A percentile compares a stretch with the other conserved stretches of the same genome.
phyloP scores from a whole-genome alignment of 129 eudicot genomes.

The Lactuca sativa region DNA sequence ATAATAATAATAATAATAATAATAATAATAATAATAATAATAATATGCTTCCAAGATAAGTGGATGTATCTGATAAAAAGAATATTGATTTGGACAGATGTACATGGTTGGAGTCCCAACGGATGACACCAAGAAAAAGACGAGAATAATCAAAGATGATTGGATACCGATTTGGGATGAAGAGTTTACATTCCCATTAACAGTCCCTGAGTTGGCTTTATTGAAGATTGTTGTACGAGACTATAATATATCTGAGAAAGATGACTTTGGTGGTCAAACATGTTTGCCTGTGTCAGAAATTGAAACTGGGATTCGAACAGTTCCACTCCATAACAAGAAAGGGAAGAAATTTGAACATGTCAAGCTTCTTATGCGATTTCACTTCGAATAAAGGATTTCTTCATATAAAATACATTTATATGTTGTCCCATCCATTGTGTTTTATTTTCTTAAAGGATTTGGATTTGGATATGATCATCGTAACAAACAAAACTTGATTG shows the following conservation, averaged over 20 bases:
- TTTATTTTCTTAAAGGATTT: too few relatives aligned
- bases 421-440: too few relatives aligned
- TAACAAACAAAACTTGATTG: too few relatives aligned
- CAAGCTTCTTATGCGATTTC: conserved; percentile 73
- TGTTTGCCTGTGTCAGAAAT: conserved; percentile 80
- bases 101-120: conserved; percentile 69
- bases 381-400: conserved; percentile 32
- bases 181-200: conserved; percentile 70
- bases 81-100: conserved; percentile 31
- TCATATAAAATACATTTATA: too few relatives aligned
- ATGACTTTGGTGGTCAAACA: conserved; percentile 92
- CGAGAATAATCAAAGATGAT: conserved; percentile 63
- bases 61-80: background rate
- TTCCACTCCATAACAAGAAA: conserved; percentile 68
- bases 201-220: conserved; percentile 76
- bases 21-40: too few relatives aligned
- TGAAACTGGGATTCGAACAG: conserved; percentile 67
- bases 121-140: conserved; percentile 55
- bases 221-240: conserved; percentile 77
- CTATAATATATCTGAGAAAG: conserved; percentile 66
- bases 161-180: conserved; percentile 83
- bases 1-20: too few relatives aligned
- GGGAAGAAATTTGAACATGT: conserved; percentile 60
- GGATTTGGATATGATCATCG: too few relatives aligned
- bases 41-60: background rate